Base-by-base conservation (phyloP, 2,329 filamentous ascomycete species). In the Exophiala bonariae region DNA sequence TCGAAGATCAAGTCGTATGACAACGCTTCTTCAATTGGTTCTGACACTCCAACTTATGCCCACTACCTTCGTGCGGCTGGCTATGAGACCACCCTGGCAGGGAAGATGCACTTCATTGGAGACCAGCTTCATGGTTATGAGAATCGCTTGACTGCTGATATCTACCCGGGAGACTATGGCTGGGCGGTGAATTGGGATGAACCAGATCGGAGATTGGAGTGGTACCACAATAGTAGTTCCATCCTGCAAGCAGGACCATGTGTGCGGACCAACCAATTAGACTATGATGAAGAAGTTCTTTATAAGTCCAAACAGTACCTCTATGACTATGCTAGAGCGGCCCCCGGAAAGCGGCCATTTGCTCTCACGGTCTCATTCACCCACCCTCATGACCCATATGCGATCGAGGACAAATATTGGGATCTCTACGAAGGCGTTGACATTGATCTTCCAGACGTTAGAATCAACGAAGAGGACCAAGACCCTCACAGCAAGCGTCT, bases 61-160 rank as follows among this genome's bases (percentile, higher is more conserved):
- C 91, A 96, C 68, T 96, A 96, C 69, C 76, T 96, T 44, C 86
- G 91, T 40, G 78, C 81, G 33, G 83, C 85, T 61, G 89, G 89
- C 43, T 96, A 96, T 63, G 88, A 96, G 70, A 96, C 91, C 10
- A 87, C 86, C 4, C 76, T 96, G 59, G 89, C 91, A 4, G 91
- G 91, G 54, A 96, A 96, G 78, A 96, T 96, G 91, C 91, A 96
- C 71, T 96, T 96, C 66, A 87, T 95, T 44, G 91, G 91, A 26
- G 91, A 96, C 65, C 91, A 96, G 71, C 77, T 96, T 50, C 91
- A 96, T 66, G 91, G 91, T 22, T 96, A 95, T 62, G 91, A 96
- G 74, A 86, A 89, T 62, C 83, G 91, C 47, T 77, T 96, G 61
- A 96, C 91, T n/a, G 88, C 86, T 58, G 91, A 96, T 67, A 96